A percentile compares a stretch with the other conserved stretches of the same genome.
Evolutionary conservation across 768 basidiomycete species (phyloP).

Genomic region (Tulasnella sp.): DNA sequence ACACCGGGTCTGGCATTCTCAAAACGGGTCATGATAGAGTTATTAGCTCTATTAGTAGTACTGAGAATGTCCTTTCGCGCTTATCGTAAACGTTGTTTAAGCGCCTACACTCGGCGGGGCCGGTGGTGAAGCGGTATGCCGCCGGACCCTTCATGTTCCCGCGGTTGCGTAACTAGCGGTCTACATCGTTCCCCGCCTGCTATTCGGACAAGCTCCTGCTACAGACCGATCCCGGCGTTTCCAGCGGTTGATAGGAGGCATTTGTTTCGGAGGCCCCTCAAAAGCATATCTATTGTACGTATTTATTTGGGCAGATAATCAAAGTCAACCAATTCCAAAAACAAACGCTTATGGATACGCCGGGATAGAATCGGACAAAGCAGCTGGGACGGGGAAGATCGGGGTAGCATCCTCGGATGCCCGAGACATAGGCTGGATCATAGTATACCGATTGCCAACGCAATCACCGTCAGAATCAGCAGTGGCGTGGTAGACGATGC

Average conservation of each 20-base stretch:
- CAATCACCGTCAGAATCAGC: constrained; percentile 11
- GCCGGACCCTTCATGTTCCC: too few relatives aligned
- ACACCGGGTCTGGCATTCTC: too few relatives aligned
- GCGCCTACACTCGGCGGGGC: too few relatives aligned
- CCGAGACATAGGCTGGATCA: constrained; percentile 19
- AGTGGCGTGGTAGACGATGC: constrained; percentile 17
- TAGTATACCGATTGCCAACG: constrained; percentile 18
- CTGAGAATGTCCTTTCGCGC: too few relatives aligned
- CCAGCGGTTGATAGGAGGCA: background rate
- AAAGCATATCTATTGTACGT: background rate
- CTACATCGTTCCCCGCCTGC: too few relatives aligned
- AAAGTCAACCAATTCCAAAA: background rate
- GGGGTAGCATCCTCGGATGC: constrained; percentile 1
- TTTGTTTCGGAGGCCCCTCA: background rate
- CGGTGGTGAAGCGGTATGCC: too few relatives aligned
- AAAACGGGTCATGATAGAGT: too few relatives aligned
- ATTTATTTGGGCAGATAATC: background rate
- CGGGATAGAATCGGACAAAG: background rate
- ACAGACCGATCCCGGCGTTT: too few relatives aligned
- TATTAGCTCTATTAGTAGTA: too few relatives aligned
- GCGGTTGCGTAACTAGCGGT: too few relatives aligned
- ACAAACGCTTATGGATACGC: background rate
- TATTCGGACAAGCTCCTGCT: too few relatives aligned
- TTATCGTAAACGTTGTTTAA: too few relatives aligned
- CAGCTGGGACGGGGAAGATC: background rate